A percentile compares a stretch with the other conserved stretches of the same genome.
Conservation (phyloP, 2,329 filamentous ascomycete species). For the Aspergillus unguis region DNA sequence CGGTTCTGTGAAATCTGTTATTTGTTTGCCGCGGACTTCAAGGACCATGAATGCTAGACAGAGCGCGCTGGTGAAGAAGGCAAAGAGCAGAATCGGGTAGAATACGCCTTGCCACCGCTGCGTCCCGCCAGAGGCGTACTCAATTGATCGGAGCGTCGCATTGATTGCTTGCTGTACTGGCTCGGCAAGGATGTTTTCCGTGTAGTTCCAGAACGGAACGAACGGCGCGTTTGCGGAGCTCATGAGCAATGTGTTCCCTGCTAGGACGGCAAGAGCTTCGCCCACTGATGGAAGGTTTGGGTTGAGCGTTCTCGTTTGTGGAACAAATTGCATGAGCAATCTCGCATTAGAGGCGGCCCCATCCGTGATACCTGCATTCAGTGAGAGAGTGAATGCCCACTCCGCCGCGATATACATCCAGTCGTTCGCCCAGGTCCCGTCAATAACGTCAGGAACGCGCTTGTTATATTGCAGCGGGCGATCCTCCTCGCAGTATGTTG, state of each 20-base stretch:
- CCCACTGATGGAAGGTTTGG: slow-evolving; percentile 62
- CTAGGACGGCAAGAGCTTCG: slow-evolving; percentile 69
- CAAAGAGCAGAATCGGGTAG: slow-evolving; percentile 61
- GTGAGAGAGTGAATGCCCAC: slow-evolving; percentile 55
- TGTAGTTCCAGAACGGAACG: slow-evolving; percentile 54
- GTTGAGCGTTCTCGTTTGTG: slow-evolving; percentile 42
- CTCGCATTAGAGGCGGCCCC: slow-evolving; percentile 59
- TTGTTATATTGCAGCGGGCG: slow-evolving; percentile 57
- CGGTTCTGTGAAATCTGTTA: slow-evolving; percentile 77
- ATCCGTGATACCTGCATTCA: slow-evolving; percentile 55
- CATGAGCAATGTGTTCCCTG: slow-evolving; percentile 63
- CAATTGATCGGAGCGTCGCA: slow-evolving; percentile 60
- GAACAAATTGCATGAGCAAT: slow-evolving; percentile 56
- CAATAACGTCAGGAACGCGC: slow-evolving; percentile 34
- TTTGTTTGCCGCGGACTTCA: slow-evolving; percentile 54
- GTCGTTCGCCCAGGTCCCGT: slow-evolving; percentile 42
- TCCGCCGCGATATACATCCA: slow-evolving; percentile 56
- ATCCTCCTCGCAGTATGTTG: slow-evolving; percentile 60
- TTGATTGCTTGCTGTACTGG: slow-evolving; percentile 60
- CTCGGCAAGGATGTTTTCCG: slow-evolving; percentile 36
- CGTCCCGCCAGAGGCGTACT: slow-evolving; percentile 67
- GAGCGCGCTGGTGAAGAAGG: slow-evolving; percentile 65
- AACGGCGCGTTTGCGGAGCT: slow-evolving; percentile 60
- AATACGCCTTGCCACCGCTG: slow-evolving; percentile 63
- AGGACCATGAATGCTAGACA: slow-evolving; percentile 63